Evolutionary conservation across 2,329 filamentous ascomycete genomes (phyloP), one percentile per base, ranked within the genome.

Genomic region (Penicillium sp.): DNA sequence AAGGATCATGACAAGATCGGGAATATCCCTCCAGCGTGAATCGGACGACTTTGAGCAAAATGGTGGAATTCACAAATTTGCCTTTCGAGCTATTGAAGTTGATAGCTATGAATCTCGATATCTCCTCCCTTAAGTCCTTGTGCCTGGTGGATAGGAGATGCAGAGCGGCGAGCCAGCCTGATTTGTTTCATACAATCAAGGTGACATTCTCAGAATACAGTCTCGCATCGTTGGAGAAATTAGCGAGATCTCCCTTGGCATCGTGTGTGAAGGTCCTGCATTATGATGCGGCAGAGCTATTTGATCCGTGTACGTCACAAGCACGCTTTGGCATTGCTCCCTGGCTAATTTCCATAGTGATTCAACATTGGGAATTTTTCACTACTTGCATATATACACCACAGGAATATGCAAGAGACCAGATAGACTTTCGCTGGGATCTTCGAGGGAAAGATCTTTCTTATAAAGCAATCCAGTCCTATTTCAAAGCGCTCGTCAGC

Each of bases 361-460:
- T 38, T 3, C 5, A 19, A 8, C 7, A 38, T 38, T 26, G 8
- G 19, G 36, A 38, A n/a, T 38, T 30, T 14, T 38, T 38, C 21
- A 30, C 36, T 30, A 4, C 13, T 7, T 38, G 3, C 2, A 38
- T 38, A 3, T 38, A 38, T 9, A 38, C 3, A 31, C 14, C 9
- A 32, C 3, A 32, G 27, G 36, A 38, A 19, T 38, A 38, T 38
- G 6, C 10, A 0, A 38, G 36, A 38, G 36, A 38, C 31, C 5
- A 38, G 19, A 4, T 30, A 11, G 36, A 38, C 10, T 38, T 38
- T n/a, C 10, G 19, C 2, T 30, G 3, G 36, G 36, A 31, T 4
- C 36, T 38, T 7, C 6, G 18, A 38, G 36, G 27, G 30, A 38
- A 25, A 15, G 10, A 31, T 9, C 30, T 38, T 31, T 38, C 18